Percentiles rank a stretch among this genome's conserved stretches.
These are phyloP conservation scores for Rubia yunnanensis DNA, from an alignment of 257 asterid species.

Conservation along the genomic window DNA sequence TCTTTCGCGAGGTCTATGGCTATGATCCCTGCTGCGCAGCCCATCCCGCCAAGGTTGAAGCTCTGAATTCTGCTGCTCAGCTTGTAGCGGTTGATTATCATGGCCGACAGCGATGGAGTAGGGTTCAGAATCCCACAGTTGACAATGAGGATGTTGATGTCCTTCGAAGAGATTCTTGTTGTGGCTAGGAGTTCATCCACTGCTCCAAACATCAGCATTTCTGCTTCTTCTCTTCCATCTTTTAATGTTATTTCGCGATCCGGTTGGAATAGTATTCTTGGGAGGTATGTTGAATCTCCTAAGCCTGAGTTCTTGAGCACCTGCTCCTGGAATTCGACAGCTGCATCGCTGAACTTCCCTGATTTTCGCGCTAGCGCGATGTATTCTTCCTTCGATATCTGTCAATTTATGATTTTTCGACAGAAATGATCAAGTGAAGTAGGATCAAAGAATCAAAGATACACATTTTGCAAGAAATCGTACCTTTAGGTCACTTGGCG, in stretches of 20 bases:
- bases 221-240: slow-evolving; percentile 47
- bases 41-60: slow-evolving; percentile 69
- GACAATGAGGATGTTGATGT: slow-evolving; percentile 42
- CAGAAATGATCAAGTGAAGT: background rate
- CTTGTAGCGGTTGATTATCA: slow-evolving; percentile 57
- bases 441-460: too few species aligned
- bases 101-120: slow-evolving; percentile 70
- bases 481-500: slow-evolving; percentile 59
- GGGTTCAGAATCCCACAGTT: slow-evolving; percentile 58
- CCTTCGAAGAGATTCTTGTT: slow-evolving; percentile 34
- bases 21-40: slow-evolving; percentile 48
- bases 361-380: slow-evolving; percentile 43
- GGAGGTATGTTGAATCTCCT: slow-evolving; percentile 55
- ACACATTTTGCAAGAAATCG: background rate
- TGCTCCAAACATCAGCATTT: slow-evolving; percentile 38
- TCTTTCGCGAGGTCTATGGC: slow-evolving; percentile 51
- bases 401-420: too few species aligned
- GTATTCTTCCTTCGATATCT: slow-evolving; percentile 56
- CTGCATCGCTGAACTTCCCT: slow-evolving; percentile 40
- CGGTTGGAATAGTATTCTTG: slow-evolving; percentile 36
- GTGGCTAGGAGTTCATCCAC: slow-evolving; percentile 43
- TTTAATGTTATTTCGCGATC: slow-evolving; percentile 22
- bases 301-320: slow-evolving; percentile 54
- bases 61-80: slow-evolving; percentile 40
- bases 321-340: slow-evolving; percentile 39